Conservation (phyloP, 192 early-diverging fungal genomes). For the Rhizophlyctis rosea region DNA sequence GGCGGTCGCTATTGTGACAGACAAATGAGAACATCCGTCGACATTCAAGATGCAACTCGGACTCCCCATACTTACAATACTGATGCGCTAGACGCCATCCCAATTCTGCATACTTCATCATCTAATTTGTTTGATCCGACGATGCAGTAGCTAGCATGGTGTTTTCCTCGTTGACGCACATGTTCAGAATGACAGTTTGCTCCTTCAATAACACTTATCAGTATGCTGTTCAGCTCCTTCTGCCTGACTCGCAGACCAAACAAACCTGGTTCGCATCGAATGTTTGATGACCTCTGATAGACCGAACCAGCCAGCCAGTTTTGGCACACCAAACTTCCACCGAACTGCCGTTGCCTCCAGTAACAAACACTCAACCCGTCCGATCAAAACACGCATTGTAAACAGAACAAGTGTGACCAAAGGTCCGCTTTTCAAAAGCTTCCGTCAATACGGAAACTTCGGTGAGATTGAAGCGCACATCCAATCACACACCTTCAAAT, state of each 20-base stretch:
- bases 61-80: slow-evolving; percentile 27
- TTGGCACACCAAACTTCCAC: slow-evolving; percentile 82
- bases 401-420: slow-evolving; percentile 72
- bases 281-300: slow-evolving; percentile 71
- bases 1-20: too few relatives aligned
- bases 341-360: slow-evolving; percentile 83
- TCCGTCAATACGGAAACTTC: too few relatives aligned
- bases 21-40: too few relatives aligned
- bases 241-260: too few relatives aligned
- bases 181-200: slow-evolving; percentile 63
- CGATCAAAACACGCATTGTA: slow-evolving; percentile 77
- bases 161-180: slow-evolving; percentile 74
- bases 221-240: too few relatives aligned
- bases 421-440: too few relatives aligned
- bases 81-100: slow-evolving; percentile 51
- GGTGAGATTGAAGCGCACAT: too few relatives aligned
- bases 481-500: too few relatives aligned
- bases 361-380: slow-evolving; percentile 68
- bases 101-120: slow-evolving; percentile 75
- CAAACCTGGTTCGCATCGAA: slow-evolving; percentile 11
- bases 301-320: slow-evolving; percentile 74
- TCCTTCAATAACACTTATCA: too few relatives aligned
- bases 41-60: too few relatives aligned
- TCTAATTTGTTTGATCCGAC: slow-evolving; percentile 67
- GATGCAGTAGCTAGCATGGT: slow-evolving; percentile 76